Percentiles rank a stretch among this genome's conserved stretches.
Conservation (phyloP, 148 eudicot species). For the Mesembryanthemum crystallinum region DNA sequence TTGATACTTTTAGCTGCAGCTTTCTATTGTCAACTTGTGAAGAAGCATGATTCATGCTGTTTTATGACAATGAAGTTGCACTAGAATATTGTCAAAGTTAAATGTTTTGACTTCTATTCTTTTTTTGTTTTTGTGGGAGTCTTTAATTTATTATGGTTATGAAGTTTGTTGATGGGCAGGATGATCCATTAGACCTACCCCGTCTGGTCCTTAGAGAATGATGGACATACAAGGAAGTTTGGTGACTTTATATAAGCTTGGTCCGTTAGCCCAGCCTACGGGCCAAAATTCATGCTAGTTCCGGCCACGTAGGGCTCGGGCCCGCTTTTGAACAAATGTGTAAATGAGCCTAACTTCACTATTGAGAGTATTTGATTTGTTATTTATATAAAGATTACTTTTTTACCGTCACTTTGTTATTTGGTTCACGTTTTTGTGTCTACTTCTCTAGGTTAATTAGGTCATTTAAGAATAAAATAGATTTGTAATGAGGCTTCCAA, state of each 20-base stretch:
- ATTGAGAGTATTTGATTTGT: neutral
- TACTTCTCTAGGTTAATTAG: neutral
- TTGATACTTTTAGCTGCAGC: constrained; percentile 11
- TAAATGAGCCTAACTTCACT: too few relatives aligned
- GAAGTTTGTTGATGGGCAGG: too few relatives aligned
- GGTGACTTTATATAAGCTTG: too few relatives aligned
- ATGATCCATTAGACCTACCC: too few relatives aligned
- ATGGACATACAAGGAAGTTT: too few relatives aligned
- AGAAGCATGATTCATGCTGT: constrained; percentile 34
- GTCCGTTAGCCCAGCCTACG: too few relatives aligned
- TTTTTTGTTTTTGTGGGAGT: neutral
- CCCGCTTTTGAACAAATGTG: too few relatives aligned
- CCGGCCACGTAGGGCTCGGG: too few relatives aligned
- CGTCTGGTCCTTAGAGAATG: too few relatives aligned
- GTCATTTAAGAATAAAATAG: neutral
- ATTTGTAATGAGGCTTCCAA: neutral
- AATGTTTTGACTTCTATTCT: constrained; percentile 1
- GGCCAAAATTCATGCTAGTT: too few relatives aligned
- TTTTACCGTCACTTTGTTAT: neutral
- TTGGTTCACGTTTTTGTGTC: neutral
- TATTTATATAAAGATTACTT: neutral
- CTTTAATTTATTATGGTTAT: neutral
- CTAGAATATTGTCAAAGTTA: neutral
- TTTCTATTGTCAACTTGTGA: constrained; percentile 13
- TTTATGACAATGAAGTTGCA: constrained; percentile 15